Evolutionary conservation across 441 rosid genomes (phyloP).

Genomic region (Syzygium syzygioides): DNA sequence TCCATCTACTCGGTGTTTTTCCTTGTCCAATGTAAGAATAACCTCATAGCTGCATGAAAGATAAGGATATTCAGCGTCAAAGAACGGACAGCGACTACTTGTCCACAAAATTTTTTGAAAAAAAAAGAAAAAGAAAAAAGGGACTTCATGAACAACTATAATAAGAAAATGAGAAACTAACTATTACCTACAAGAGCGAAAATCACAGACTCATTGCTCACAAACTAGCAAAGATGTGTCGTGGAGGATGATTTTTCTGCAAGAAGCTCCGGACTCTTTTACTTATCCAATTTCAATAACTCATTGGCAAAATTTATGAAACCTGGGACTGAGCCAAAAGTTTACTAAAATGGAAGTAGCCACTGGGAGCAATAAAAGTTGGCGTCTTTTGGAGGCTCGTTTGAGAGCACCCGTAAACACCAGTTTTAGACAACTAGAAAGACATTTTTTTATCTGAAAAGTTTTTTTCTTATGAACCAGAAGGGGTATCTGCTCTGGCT

Average conservation of each 20-base stretch:
- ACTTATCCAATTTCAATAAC: not conserved
- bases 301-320: not conserved
- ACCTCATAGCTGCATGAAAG: slow-evolving; percentile 7
- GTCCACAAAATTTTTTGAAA: not conserved
- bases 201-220: not conserved
- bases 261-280: not conserved
- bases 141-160: not conserved
- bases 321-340: not conserved
- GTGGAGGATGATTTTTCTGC: not conserved
- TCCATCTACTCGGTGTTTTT: not conserved
- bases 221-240: not conserved
- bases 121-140: not conserved
- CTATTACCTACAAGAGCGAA: not conserved
- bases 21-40: not conserved
- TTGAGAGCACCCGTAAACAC: not conserved
- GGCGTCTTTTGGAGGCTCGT: not conserved
- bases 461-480: not conserved
- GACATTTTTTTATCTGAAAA: not conserved
- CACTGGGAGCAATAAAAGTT: not conserved
- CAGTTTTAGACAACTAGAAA: not conserved
- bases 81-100: not conserved
- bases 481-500: not conserved
- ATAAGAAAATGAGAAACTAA: not conserved
- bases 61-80: not conserved
- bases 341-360: not conserved